These are phyloP conservation scores for Colletotrichum falcatum DNA, from an alignment of 2,329 filamentous ascomycete genomes.

Conservation along the genomic window DNA sequence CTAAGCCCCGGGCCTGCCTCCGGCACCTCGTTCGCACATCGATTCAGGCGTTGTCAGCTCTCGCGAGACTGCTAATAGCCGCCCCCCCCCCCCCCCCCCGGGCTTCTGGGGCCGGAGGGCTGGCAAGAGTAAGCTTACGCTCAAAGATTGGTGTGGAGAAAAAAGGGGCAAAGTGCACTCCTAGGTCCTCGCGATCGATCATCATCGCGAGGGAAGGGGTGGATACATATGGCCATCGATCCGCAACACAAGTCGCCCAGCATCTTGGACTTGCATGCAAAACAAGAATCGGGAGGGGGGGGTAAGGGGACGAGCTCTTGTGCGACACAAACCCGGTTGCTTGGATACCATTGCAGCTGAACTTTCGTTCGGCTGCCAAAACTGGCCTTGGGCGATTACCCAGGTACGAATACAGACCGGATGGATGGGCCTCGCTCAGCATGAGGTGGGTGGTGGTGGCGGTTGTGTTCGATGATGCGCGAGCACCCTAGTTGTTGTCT, in stretches of 20 bases:
- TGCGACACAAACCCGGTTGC: constrained; percentile 16
- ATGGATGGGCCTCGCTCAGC: constrained; percentile 11
- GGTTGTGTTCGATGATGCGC: background rate
- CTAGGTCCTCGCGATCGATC: constrained; percentile 34
- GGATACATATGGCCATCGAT: constrained; percentile 17
- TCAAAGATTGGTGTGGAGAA: constrained; percentile 18
- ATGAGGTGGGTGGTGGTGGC: too few relatives aligned
- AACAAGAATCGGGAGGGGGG: constrained; percentile 10
- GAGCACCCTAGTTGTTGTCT: constrained; percentile 25
- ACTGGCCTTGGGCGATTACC: constrained; percentile 8
- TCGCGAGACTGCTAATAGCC: background rate
- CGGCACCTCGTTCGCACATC: background rate
- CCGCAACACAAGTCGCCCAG: constrained; percentile 15
- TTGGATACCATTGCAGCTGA: constrained; percentile 4
- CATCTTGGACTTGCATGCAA: constrained; percentile 28
- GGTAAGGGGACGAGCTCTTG: constrained; percentile 12
- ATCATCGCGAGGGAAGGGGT: constrained; percentile 18
- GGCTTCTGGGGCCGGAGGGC: constrained; percentile 29
- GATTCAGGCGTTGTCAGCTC: constrained; percentile 20
- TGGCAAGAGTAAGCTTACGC: constrained; percentile 20
- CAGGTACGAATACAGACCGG: constrained; percentile 22
- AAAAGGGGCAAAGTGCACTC: constrained; percentile 28
- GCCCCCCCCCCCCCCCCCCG: too few relatives aligned
- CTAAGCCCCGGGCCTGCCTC: constrained; percentile 8
- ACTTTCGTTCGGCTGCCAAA: background rate